Percentiles rank a stretch among this genome's conserved stretches.
These are phyloP conservation scores for Trichosanthes cucumerina DNA, from an alignment of 306 rosid genomes.

Conservation along the genomic window DNA sequence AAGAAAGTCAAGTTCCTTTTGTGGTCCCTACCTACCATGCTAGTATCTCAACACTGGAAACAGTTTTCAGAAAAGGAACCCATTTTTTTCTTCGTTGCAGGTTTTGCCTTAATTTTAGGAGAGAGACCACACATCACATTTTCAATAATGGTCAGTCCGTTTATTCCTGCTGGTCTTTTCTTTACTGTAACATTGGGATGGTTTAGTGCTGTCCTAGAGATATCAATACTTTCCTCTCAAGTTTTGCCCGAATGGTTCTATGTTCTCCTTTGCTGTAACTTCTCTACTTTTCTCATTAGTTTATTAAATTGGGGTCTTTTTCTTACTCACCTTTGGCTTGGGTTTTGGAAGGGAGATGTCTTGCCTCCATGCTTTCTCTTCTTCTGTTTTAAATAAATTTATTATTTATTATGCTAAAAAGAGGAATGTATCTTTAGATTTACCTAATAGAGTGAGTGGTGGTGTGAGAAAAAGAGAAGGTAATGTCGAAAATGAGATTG, in stretches of 20 bases:
- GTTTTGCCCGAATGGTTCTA: neutral
- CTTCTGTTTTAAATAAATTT: neutral
- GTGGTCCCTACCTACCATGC: neutral
- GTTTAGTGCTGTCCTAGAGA: neutral
- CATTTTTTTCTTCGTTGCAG: neutral
- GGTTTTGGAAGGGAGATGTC: neutral
- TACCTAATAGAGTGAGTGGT: neutral
- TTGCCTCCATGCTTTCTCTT: neutral
- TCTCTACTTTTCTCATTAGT: neutral
- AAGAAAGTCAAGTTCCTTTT: neutral
- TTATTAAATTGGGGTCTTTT: neutral
- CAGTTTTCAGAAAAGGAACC: neutral
- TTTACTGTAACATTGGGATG: neutral
- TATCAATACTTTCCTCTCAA: neutral
- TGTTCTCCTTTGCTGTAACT: neutral
- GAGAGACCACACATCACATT: neutral
- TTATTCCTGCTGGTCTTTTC: neutral
- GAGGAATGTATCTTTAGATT: neutral
- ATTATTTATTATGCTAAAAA: too few species aligned
- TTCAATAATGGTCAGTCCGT: neutral
- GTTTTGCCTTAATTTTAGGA: neutral
- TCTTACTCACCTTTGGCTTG: neutral
- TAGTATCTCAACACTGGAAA: neutral
- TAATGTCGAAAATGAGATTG: neutral
- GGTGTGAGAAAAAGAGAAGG: neutral